phyloP scores from a whole-genome alignment of 192 early-diverging fungal genomes.

The Ambispora gerdemannii region DNA sequence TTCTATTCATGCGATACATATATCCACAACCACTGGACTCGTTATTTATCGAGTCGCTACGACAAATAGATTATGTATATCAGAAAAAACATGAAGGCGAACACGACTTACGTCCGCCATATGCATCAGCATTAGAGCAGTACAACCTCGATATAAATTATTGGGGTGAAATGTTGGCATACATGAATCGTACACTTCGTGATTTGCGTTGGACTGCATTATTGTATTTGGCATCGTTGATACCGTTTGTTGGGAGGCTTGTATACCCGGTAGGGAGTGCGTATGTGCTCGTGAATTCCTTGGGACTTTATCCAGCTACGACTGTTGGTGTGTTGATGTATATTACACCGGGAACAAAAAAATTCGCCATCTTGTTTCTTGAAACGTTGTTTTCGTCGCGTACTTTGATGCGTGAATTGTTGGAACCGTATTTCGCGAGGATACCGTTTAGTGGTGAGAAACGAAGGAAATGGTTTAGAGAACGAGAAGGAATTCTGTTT shows the following conservation, averaged over 20 bases:
- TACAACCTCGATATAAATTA: slow-evolving; percentile 37
- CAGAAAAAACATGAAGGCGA: slow-evolving; percentile 38
- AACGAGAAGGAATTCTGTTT: slow-evolving; percentile 53
- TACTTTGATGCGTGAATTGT: slow-evolving; percentile 53
- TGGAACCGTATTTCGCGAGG: slow-evolving; percentile 63
- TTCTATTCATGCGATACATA: slow-evolving; percentile 57
- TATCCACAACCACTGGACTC: slow-evolving; percentile 58
- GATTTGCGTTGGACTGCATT: slow-evolving; percentile 40
- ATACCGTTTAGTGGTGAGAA: slow-evolving; percentile 45
- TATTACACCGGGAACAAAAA: slow-evolving; percentile 34
- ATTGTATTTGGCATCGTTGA: slow-evolving; percentile 46
- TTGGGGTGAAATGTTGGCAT: slow-evolving; percentile 53
- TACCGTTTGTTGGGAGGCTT: slow-evolving; percentile 53
- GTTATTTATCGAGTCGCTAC: slow-evolving; percentile 53
- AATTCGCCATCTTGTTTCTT: slow-evolving; percentile 42
- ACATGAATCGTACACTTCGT: slow-evolving; percentile 45
- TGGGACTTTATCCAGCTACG: slow-evolving; percentile 38
- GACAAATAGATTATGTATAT: slow-evolving; percentile 41
- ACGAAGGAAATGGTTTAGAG: slow-evolving; percentile 55
- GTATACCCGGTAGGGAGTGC: slow-evolving; percentile 53
- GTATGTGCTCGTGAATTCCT: slow-evolving; percentile 43
- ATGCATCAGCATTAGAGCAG: slow-evolving; percentile 36
- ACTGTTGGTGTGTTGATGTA: slow-evolving; percentile 39
- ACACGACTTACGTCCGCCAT: slow-evolving; percentile 38
- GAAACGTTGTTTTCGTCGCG: slow-evolving; percentile 52